Evolutionary conservation across 371 early-diverging fungal genomes (phyloP), one percentile per base, ranked within the genome.

Genomic region (Nosema muscidifuracis): DNA sequence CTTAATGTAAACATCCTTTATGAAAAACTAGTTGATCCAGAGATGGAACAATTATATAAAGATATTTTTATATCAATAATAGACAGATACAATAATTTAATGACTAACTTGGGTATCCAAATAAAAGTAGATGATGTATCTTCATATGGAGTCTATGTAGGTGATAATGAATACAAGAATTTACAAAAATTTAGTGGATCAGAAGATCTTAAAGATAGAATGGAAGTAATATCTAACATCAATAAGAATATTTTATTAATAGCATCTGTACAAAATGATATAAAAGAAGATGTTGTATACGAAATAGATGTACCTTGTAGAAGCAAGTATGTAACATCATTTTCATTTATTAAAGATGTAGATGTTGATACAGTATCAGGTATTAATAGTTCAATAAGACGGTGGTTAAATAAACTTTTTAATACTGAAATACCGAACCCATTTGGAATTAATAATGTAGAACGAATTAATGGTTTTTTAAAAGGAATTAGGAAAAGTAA

Each of bases 161-260:
- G 9, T 6, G 31, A 34, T n/a, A 3, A 2, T n/a, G 51, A 60
- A 16, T 58, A 61, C 12, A 40, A 60, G n/a, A 33, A 58, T 0
- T 60, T 69, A 69, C 24, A 31, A 22, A 58, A 33, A 26, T 38
- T 31, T 42, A 47, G 61, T 44, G 61, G 70, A 30, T 50, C 58
- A n/a, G 61, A 61, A 12, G 33, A 61, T 12, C 51, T 69, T n/a
- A 33, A 31, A 33, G 31, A 28, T 12, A 40, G 60, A 31, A 33
- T 60, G 33, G 50, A 30, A 15, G 61, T 50, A 18, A 24, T 69
- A 61, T 33, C 12, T 10, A 40, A 60, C 16, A 60, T 47, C 15
- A 30, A 58, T 0, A 36, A 44, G 9, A 69, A 61, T 16, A 50
- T 50, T 36, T 38, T 69, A 56, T 34, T 69, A 7, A 51, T 69